Base-by-base conservation (phyloP, 2,329 filamentous ascomycete species). In the Aulographum hederae region DNA sequence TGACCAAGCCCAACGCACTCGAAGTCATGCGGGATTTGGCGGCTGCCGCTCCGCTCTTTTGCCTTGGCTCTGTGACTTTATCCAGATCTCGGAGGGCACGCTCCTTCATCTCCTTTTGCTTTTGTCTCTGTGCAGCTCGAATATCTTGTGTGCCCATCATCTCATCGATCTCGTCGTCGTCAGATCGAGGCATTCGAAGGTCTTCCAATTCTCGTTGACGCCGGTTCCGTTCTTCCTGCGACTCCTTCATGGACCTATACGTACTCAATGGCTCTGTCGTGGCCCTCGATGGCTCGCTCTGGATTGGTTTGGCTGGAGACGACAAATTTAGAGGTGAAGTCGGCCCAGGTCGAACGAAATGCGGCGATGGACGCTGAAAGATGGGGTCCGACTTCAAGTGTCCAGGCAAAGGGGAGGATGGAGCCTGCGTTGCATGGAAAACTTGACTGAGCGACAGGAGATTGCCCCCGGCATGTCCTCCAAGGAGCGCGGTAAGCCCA, bases 311-410 rank as follows among this genome's bases (percentile, higher is more conserved):
- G 11, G n/a, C 18, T 6, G 20, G 19, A 10, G 17, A 32, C 5
- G 15, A 21, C 15, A 18, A 10, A 31, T 18, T 18, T n/a, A 28
- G 33, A n/a, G 33, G 30, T 6, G 33, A 35, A 13, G 14, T 15
- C 11, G 15, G 25, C 23, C 20, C 11, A 12, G 28, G 14, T 12
- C 6, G 6, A 17, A 19, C 15, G 19, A 31, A 16, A 18, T 35
- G 31, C 12, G 34, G 34, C 25, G 34, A 36, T 12, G 34, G 34
- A 4, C 34, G 26, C 5, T 36, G 19, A 19, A 36, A 36, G 4
- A 35, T 27, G 19, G 20, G 32, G 19, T 36, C 34, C 3, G 34
- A 36, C 16, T 21, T 18, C 6, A 23, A 27, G 8, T 8, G 19
- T 6, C 27, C 26, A 3, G 34, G 17, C 5, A 18, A 21, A 17